phyloP scores from a whole-genome alignment of 108 stramenopile species.

The Stephanodiscus triporus region DNA sequence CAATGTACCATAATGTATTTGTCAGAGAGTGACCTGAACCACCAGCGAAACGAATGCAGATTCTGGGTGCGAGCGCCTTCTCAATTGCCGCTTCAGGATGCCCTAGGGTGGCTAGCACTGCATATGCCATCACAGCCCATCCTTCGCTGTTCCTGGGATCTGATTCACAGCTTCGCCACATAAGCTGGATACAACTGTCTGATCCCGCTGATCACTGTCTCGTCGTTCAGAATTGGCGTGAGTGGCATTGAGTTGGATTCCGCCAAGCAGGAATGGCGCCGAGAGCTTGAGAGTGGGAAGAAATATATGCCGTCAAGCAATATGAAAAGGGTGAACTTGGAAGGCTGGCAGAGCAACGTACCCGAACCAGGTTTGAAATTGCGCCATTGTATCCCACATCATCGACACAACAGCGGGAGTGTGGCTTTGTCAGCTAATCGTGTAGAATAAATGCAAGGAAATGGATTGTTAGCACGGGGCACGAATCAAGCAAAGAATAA shows the following conservation, averaged over 20 bases:
- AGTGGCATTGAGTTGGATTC: conserved; percentile 90
- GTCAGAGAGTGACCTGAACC: conserved; percentile 76
- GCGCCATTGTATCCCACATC: conserved; percentile 65
- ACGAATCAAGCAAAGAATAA: background rate
- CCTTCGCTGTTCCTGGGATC: conserved; percentile 56
- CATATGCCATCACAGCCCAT: conserved; percentile 68
- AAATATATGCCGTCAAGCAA: conserved; percentile 61
- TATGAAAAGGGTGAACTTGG: conserved; percentile 29
- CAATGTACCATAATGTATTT: conserved; percentile 81
- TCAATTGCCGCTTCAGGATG: conserved; percentile 59
- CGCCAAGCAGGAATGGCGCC: conserved; percentile 67
- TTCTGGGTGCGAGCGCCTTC: conserved; percentile 43
- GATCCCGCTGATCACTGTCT: conserved; percentile 81
- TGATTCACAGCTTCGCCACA: conserved; percentile 65
- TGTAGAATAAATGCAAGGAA: conserved; percentile 6
- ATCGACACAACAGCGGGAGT: conserved; percentile 60
- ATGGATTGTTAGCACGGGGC: conserved; percentile 3
- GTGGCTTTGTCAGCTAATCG: conserved; percentile 48
- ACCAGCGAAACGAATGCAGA: conserved; percentile 61
- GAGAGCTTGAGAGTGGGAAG: conserved; percentile 69
- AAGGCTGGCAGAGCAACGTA: conserved; percentile 20
- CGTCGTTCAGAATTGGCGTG: conserved; percentile 86
- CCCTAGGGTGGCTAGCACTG: conserved; percentile 73
- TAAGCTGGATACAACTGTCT: conserved; percentile 80
- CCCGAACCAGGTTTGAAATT: conserved; percentile 77